phyloP scores from a whole-genome alignment of 371 early-diverging fungal species.

The Sporodiniella umbellata region DNA sequence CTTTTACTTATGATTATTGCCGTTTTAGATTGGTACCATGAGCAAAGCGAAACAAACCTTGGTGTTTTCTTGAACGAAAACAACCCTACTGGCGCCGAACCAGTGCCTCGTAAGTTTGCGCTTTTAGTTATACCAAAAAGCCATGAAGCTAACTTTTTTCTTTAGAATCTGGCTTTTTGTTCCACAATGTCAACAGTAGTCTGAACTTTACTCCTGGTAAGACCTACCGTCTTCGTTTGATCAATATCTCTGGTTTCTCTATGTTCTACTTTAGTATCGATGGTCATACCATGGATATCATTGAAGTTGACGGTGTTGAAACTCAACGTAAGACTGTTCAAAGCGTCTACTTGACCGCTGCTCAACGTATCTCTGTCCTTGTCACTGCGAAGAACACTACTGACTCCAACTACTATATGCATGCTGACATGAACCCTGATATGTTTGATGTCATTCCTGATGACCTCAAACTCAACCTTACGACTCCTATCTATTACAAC shows the following conservation, averaged over 20 bases:
- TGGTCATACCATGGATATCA: slow-evolving; percentile 72
- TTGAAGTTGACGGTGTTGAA: slow-evolving; percentile 81
- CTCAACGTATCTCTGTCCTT: slow-evolving; percentile 70
- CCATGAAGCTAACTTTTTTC: background rate
- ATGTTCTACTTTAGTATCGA: slow-evolving; percentile 78
- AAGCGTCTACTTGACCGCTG: slow-evolving; percentile 61
- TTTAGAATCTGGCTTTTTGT: slow-evolving; percentile 52
- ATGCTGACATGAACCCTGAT: slow-evolving; percentile 70
- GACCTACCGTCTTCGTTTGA: slow-evolving; percentile 79
- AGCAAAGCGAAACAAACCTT: slow-evolving; percentile 39
- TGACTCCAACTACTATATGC: slow-evolving; percentile 64
- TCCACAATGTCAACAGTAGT: slow-evolving; percentile 41
- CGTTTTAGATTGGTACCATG: slow-evolving; percentile 66
- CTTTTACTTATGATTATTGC: background rate
- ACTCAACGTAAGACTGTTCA: slow-evolving; percentile 51
- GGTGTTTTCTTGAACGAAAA: slow-evolving; percentile 46
- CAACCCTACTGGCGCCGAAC: slow-evolving; percentile 68
- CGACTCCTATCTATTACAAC: slow-evolving; percentile 55
- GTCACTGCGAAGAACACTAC: slow-evolving; percentile 69
- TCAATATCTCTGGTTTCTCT: slow-evolving; percentile 74
- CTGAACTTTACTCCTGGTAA: slow-evolving; percentile 67
- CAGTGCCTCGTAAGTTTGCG: slow-evolving; percentile 44
- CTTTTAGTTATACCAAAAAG: background rate
- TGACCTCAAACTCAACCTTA: slow-evolving; percentile 44
- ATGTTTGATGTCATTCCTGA: slow-evolving; percentile 72